Base-by-base conservation (phyloP, 2,329 filamentous ascomycete genomes). In the Allantophomopsis lycopodina region DNA sequence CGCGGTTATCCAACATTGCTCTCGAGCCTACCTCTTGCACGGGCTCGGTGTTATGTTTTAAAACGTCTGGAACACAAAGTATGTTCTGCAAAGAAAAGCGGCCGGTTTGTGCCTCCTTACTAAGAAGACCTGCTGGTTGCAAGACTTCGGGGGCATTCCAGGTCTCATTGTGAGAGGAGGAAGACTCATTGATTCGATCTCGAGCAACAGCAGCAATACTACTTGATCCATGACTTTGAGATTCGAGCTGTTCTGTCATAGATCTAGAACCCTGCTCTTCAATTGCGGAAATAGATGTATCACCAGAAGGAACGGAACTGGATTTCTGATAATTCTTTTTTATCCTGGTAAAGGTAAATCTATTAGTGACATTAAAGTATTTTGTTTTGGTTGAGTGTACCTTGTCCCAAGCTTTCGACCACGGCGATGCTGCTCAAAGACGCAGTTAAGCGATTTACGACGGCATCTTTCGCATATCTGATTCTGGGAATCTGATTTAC, bases 351-450 rank as follows among this genome's bases (percentile, higher is more conserved):
- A n/a, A n/a, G 20, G 20, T 21, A 21, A 8, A 21, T 21, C 20
- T 21, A 8, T 21, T 8, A 21, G 20, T 8, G 7, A 23, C 21
- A 28, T 31, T 1, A 7, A 16, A n/a, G n/a, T 7, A 14, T n/a
- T n/a, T n/a, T n/a, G n/a, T n/a, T n/a, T n/a, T n/a, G n/a, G n/a
- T n/a, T n/a, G n/a, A n/a, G n/a, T n/a, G n/a, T 43, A 60, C 58
- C 50, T 56, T 23, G 59, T 55, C 1, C 56, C 59, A 1, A 53
- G 55, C 41, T 61, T 63, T 11, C 61, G 53, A 8, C 61, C 60
- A 16, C 60, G 57, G 6, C 56, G 57, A 46, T 64, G 61, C 37
- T 59, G 50, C 40, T 57, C 54, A 40, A 59, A 61, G 5, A 60
- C 47, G 41, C 60, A 64, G 5, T 56, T 51, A 5, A 62, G 42